Conservation (phyloP, 2,329 filamentous ascomycete species). For the Fusarium tuaranense region DNA sequence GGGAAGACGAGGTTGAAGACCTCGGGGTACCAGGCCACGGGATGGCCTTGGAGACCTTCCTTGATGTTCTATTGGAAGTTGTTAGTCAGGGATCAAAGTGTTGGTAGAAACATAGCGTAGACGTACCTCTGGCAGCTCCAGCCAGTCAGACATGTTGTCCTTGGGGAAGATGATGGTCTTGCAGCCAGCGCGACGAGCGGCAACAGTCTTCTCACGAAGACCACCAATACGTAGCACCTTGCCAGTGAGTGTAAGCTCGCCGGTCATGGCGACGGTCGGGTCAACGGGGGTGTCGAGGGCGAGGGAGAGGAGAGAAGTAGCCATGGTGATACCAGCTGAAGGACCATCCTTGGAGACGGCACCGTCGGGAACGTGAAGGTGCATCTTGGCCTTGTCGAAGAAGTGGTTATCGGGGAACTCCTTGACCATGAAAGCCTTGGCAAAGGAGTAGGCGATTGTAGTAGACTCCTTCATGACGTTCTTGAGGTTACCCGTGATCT, state of each 20-base stretch:
- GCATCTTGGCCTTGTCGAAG: conserved; percentile 94
- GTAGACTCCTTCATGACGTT: conserved; percentile 99
- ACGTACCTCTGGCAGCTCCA: conserved; percentile 94
- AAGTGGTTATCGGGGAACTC: conserved; percentile 92
- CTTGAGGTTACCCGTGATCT: conserved; percentile 95
- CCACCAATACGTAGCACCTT: conserved; percentile 97
- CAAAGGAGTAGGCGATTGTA: conserved; percentile 93
- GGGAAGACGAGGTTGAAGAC: conserved; percentile 94
- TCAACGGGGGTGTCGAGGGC: conserved; percentile 83
- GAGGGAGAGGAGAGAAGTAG: conserved; percentile 88
- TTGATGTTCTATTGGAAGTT: conserved; percentile 85
- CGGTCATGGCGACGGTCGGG: conserved; percentile 96
- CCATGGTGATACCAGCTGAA: conserved; percentile 97
- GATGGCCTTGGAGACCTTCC: conserved; percentile 90
- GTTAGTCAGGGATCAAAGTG: conserved; percentile 15
- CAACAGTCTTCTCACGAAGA: conserved; percentile 95
- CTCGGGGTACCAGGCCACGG: conserved; percentile 93
- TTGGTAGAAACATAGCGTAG: background rate
- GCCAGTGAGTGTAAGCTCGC: conserved; percentile 94
- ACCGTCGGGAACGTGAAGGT: conserved; percentile 96
- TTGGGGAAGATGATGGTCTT: conserved; percentile 94
- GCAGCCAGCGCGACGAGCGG: conserved; percentile 90
- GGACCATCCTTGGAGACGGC: conserved; percentile 95
- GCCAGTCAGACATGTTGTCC: conserved; percentile 97
- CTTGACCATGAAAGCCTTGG: conserved; percentile 88